Conservation (phyloP, 352 stramenopile species). For the Phytophthora melonis region DNA sequence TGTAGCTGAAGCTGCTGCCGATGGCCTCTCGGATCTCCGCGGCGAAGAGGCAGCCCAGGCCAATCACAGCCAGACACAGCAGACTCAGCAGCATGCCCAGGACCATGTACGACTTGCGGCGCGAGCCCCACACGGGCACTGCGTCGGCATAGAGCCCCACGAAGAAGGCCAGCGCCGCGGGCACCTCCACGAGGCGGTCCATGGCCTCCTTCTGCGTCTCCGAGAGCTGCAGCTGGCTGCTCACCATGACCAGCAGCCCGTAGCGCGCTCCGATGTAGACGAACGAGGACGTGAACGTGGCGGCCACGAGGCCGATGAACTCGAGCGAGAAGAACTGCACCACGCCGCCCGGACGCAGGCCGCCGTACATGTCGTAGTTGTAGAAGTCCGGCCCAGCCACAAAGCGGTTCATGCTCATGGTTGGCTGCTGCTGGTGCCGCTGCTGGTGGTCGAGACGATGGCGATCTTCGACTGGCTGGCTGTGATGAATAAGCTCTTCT, state of each 20-base stretch:
- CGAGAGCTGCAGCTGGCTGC: conserved; percentile 43
- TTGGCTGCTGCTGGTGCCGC: neutral
- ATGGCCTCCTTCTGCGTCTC: conserved; percentile 39
- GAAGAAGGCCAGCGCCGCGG: conserved; percentile 82
- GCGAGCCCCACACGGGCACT: conserved; percentile 1
- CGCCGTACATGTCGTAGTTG: conserved; percentile 72
- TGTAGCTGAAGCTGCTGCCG: too few species aligned
- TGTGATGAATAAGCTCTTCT: neutral
- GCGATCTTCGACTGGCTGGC: conserved; percentile 3
- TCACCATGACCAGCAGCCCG: conserved; percentile 44
- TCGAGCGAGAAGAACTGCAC: conserved; percentile 49
- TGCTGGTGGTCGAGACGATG: neutral
- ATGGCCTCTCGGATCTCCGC: conserved; percentile 7
- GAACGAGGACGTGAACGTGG: conserved; percentile 61
- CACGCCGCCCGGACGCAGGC: conserved; percentile 45
- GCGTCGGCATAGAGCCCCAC: conserved; percentile 84
- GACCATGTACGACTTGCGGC: conserved; percentile 71
- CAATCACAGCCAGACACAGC: conserved; percentile 30
- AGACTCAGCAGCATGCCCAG: conserved; percentile 58
- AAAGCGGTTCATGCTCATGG: conserved; percentile 31
- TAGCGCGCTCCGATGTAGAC: conserved; percentile 49
- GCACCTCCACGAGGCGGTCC: conserved; percentile 65
- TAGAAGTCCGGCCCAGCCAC: conserved; percentile 62
- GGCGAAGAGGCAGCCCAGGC: conserved; percentile 40
- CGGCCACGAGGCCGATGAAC: conserved; percentile 52